Evolutionary conservation across 148 eudicot genomes (phyloP), one percentile per base, ranked within the genome.

Genomic region (Chenopodium album): DNA sequence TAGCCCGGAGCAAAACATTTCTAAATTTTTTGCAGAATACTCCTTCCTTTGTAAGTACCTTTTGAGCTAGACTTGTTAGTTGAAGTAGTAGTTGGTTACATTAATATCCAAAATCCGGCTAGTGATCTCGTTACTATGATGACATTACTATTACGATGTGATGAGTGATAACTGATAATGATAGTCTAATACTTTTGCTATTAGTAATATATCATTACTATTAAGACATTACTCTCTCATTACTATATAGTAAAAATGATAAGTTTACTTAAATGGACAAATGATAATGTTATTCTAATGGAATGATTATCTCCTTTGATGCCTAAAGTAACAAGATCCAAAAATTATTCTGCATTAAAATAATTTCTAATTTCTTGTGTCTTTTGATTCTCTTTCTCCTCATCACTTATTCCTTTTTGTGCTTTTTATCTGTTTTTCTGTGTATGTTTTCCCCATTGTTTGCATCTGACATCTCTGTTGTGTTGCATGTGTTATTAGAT

Each of bases 401-500:
- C 11, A 23, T 62, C n/a, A 60, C 29, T 44, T 14, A 46, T 7
- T 26, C 31, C 60, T 26, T 59, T 2, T 34, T 41, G 20, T 26
- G 52, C 14, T 76, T 76, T 23, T 22, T 56, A 47, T 70, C 28
- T 70, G 41, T 48, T 10, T 64, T 44, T 22, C 16, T 74, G 13
- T 14, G 66, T 71, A 48, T 31, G 13, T 2, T 80, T 19, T 62
- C 66, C 14, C 72, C 67, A 48, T 14, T 71, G 14, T 2, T 56
- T 32, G 83, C 70, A 29, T 19, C 72, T 75, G 41, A 82, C 71
- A 73, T 84, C 31, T 80, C 71, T 46, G 23, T 75, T 79, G 59
- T 69, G 41, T 37, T 86, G 67, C 82, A 29, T 87, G 66, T 79
- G 64, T 85, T 70, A 20, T 87, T 91, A 96, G 99, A 85, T 81